These are phyloP conservation scores for Cryptosporidium sp. DNA, from an alignment of 169 alveolate genomes.

Conservation along the genomic window DNA sequence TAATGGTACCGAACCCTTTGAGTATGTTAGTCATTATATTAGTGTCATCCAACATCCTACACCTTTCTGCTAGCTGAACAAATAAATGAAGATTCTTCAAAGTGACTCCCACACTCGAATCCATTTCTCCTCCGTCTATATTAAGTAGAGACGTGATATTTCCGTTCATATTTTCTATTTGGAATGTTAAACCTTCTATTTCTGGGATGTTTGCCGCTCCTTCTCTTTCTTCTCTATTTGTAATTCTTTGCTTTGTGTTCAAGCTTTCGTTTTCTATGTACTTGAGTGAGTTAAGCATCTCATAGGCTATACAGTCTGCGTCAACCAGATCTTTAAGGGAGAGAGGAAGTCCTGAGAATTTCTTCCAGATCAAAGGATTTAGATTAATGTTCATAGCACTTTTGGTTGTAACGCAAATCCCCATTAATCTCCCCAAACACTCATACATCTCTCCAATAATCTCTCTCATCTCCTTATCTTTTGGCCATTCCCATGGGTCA, in stretches of 20 bases:
- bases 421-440: slow-evolving; percentile 91
- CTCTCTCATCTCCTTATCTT: slow-evolving; percentile 42
- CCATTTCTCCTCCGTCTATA: slow-evolving; percentile 29
- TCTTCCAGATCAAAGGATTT: slow-evolving; percentile 91
- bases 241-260: slow-evolving; percentile 70
- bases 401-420: slow-evolving; percentile 89
- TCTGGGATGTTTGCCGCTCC: slow-evolving; percentile 15
- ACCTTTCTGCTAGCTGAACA: slow-evolving; percentile 84
- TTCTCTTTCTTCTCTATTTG: slow-evolving; percentile 1
- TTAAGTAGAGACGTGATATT: slow-evolving; percentile 27
- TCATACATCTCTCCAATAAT: slow-evolving; percentile 84
- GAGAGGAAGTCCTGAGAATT: slow-evolving; percentile 79
- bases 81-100: slow-evolving; percentile 84
- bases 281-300: slow-evolving; percentile 84
- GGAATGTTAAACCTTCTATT: slow-evolving; percentile 71
- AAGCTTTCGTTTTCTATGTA: slow-evolving; percentile 77
- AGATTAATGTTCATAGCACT: slow-evolving; percentile 87
- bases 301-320: slow-evolving; percentile 86
- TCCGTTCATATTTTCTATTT: slow-evolving; percentile 71
- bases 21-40: slow-evolving; percentile 83
- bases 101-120: slow-evolving; percentile 80
- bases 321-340: slow-evolving; percentile 83
- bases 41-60: slow-evolving; percentile 86
- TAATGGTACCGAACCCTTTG: slow-evolving; percentile 88
- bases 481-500: slow-evolving; percentile 76